These are phyloP conservation scores for Microthlaspi erraticum DNA, from an alignment of 345 rosid genomes.

Conservation along the genomic window DNA sequence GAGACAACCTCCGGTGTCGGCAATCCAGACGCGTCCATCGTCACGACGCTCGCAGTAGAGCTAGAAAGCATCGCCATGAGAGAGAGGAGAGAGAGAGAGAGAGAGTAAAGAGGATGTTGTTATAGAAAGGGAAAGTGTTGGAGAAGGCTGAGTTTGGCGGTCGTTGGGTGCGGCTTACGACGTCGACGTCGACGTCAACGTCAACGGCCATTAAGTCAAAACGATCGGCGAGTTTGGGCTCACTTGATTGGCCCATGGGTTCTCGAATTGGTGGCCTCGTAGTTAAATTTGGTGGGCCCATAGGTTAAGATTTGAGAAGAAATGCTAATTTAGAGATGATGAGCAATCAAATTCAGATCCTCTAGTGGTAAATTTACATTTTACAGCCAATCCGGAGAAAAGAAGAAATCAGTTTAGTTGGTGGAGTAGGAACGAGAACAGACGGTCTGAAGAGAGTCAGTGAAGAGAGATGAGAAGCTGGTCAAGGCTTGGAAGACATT, in stretches of 20 bases:
- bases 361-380: neutral
- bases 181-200: slow-evolving; percentile 33
- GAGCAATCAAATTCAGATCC: too few species aligned
- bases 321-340: too few species aligned
- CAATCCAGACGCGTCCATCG: slow-evolving; percentile 45
- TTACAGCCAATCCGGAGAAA: too few species aligned
- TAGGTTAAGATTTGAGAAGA: too few species aligned
- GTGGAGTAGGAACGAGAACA: slow-evolving; percentile 71
- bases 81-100: neutral
- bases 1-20: slow-evolving; percentile 49
- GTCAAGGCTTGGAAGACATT: slow-evolving; percentile 89
- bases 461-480: slow-evolving; percentile 75
- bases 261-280: neutral
- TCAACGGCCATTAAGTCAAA: slow-evolving; percentile 33
- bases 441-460: slow-evolving; percentile 59
- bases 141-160: slow-evolving; percentile 21
- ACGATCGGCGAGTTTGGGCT: slow-evolving; percentile 14
- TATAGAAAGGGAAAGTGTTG: slow-evolving; percentile 3
- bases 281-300: neutral
- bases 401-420: slow-evolving; percentile 27
- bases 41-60: slow-evolving; percentile 42
- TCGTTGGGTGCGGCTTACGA: slow-evolving; percentile 35
- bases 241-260: slow-evolving; percentile 23
- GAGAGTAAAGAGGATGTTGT: slow-evolving; percentile 20
- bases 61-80: slow-evolving; percentile 51